These are phyloP conservation scores for Filobasidium floriforme DNA, from an alignment of 768 basidiomycete genomes.

Conservation along the genomic window DNA sequence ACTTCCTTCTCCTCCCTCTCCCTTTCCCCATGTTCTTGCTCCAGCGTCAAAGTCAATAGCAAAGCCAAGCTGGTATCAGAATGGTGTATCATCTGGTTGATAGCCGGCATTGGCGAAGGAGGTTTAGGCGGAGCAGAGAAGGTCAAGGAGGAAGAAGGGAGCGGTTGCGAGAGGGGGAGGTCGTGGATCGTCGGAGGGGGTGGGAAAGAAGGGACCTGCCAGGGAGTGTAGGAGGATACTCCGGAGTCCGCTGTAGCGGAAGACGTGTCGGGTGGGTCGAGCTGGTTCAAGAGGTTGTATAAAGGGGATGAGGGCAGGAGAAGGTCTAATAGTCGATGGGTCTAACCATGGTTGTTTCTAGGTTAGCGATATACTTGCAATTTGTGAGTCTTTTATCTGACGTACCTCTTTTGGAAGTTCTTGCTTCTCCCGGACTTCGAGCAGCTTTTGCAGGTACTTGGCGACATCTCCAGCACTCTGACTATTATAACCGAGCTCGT, in stretches of 20 bases:
- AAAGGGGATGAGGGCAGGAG: slow-evolving; percentile 68
- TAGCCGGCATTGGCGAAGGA: slow-evolving; percentile 21
- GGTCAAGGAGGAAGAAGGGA: not conserved
- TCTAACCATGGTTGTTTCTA: no score
- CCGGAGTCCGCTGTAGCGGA: slow-evolving; percentile 52
- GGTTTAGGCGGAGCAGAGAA: slow-evolving; percentile 23
- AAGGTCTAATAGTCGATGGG: slow-evolving; percentile 56
- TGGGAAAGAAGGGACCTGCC: slow-evolving; percentile 32
- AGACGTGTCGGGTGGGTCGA: slow-evolving; percentile 46
- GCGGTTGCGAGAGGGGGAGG: slow-evolving; percentile 22
- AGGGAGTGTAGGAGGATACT: slow-evolving; percentile 31
- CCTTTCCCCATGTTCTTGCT: slow-evolving; percentile 61
- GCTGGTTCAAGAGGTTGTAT: slow-evolving; percentile 55
- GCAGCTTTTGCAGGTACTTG: slow-evolving; percentile 67
- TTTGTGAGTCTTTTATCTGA: no score
- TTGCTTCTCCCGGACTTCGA: slow-evolving; percentile 57
- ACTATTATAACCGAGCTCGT: not conserved
- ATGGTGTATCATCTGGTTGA: slow-evolving; percentile 45
- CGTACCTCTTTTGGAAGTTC: slow-evolving; percentile 59
- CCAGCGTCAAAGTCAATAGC: slow-evolving; percentile 14
- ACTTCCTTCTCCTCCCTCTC: slow-evolving; percentile 59
- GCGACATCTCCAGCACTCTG: slow-evolving; percentile 68
- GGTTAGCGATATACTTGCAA: no score
- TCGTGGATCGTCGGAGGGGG: slow-evolving; percentile 25
- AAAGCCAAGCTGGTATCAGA: slow-evolving; percentile 14